phyloP scores from a whole-genome alignment of 1,284 basidiomycete genomes.

The Ceratobasidium sp. region DNA sequence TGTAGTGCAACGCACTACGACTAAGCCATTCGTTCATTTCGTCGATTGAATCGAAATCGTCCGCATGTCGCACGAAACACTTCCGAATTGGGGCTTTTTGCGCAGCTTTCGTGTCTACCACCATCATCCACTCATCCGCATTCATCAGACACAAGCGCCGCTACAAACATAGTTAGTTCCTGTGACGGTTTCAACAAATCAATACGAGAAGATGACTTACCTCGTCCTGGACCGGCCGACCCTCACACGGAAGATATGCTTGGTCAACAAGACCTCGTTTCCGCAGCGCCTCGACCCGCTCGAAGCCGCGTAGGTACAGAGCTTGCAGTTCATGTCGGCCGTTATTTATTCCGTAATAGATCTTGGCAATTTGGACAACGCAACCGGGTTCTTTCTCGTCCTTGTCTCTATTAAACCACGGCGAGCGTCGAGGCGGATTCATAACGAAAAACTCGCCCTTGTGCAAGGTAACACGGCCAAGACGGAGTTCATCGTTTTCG shows the following conservation, averaged over 20 bases:
- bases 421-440: background rate
- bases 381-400: background rate
- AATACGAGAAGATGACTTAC: background rate
- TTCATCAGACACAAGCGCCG: conserved; percentile 29
- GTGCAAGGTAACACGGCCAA: background rate
- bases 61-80: conserved; percentile 31
- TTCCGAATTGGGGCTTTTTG: conserved; percentile 15
- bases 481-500: background rate
- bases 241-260: conserved; percentile 5
- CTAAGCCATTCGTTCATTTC: conserved; percentile 29
- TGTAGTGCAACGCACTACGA: conserved; percentile 4
- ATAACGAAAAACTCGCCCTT: conserved; percentile 22
- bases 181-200: background rate
- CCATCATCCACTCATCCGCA: background rate
- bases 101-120: background rate
- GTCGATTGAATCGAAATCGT: conserved; percentile 1
- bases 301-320: background rate
- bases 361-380: background rate
- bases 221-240: conserved; percentile 27
- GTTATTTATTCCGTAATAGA: background rate
- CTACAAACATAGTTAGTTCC: background rate
- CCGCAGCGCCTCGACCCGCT: conserved; percentile 11
- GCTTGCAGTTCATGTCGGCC: background rate
- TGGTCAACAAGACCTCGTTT: background rate
- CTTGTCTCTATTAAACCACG: conserved; percentile 9